Base-by-base conservation (phyloP, 441 rosid species). In the Aquilaria agallochum region DNA sequence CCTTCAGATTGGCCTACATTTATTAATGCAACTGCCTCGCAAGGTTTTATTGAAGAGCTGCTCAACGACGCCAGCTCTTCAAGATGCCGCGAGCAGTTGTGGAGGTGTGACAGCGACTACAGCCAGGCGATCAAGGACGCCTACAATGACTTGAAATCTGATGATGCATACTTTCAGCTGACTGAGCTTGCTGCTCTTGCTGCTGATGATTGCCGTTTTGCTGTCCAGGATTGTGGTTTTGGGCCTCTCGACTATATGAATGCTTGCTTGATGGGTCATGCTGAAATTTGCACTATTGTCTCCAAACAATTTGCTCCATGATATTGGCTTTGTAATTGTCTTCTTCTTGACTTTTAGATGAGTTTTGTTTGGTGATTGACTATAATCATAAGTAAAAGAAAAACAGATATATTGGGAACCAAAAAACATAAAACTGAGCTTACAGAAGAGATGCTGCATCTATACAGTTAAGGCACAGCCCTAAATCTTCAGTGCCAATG, bases 81-180 rank as follows among this genome's bases (percentile, higher is more conserved):
- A 8, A 15, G 15, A 8, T 0, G 14, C 47, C 42, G 36, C 59
- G 32, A 62, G 44, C 53, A 64, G 8, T 80, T 77, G 1, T 45
- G 58, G 13, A 40, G 30, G 5, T 77, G 80, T 58, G 11, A 56
- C 5, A 45, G 13, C 14, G 66, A 71, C 33, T 80, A 80, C 42
- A 13, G 12, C 2, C 46, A 31, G 3, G 53, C 60, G 0, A 33
- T 75, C 2, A 57, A 4, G 10, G 48, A 44, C 58, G 76, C 76
- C 3, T 34, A 56, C 36, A 47, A 64, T 11, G 71, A 75, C 59
- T 54, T 80, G 71, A 65, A 77, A 58, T 75, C 82, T 5, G 78
- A 77, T 63, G 70, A 77, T 63, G 70, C 73, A 33, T 77, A 47
- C 57, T 73, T 55, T 42, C 67, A 59, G 30, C 4, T 77, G 63